Base-by-base conservation (phyloP, 805 yeast species). In the Alloascoidea hylecoeti region DNA sequence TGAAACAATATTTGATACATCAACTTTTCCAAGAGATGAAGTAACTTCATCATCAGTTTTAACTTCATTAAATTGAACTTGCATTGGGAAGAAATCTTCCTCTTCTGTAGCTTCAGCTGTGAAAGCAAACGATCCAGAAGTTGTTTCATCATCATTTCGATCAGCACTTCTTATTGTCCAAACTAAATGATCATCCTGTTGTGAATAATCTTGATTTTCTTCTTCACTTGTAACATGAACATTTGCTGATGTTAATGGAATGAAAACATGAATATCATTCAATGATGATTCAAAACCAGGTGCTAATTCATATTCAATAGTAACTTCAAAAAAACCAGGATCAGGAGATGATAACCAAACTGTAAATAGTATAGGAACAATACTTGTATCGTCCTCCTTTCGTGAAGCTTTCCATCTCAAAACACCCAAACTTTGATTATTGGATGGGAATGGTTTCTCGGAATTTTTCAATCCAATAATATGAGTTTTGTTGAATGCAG, bases 401-500 rank as follows among this genome's bases (percentile, higher is more conserved):
- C 80, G 82, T 34, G 66, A 68, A 35, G 78, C 77, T 56, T 85
- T 78, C 97, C 95, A 89, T 67, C 95, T 79, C 50, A 92, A 71
- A 18, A 89, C 94, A 45, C 95, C 94, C 47, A 89, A 69, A 37
- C 84, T 75, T 53, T 84, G 89, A 55, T 86, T 95, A 57, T 88
- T 85, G 5, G 86, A 68, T 32, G 97, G 97, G 72, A 92, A 88
- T 27, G 86, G 72, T 52, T 84, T 83, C 35, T 68, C 52, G 39
- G 74, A 63, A 55, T 88, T 94, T 54, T 82, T 83, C 51, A 88
- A 70, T 0, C 80, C 80, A 50, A 92, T 75, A 34, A 70, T 57
- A 41, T 70, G 64, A 13, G 64, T 56, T 12, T 68, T 54, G 35
- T 69, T 66, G 57, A 89, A 92, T 51, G 72, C 57, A 33, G 61